Evolutionary conservation across 768 basidiomycete species (phyloP).

Genomic region (Kwoniella bestiolae): DNA sequence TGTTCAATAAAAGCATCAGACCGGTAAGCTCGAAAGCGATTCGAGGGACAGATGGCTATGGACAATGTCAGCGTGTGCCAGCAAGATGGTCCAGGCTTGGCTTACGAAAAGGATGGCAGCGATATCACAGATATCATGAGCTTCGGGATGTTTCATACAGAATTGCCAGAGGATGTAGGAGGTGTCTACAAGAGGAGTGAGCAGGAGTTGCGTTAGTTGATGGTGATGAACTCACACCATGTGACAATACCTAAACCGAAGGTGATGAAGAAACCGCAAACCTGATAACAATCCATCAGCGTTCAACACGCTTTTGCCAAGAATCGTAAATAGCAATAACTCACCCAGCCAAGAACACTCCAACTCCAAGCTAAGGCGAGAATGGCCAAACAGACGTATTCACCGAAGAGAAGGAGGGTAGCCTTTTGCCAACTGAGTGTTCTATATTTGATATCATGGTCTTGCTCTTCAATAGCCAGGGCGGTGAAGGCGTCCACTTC

Average conservation of each 20-base stretch:
- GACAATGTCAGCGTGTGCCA: background rate
- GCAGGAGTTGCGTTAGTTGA: background rate
- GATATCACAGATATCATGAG: constrained; percentile 64
- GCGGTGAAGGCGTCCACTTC: constrained; percentile 44
- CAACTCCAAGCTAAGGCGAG: constrained; percentile 49
- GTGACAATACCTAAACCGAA: constrained; percentile 45
- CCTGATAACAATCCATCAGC: background rate
- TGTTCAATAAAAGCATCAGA: constrained; percentile 65
- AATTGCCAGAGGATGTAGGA: constrained; percentile 63
- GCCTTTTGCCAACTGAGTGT: constrained; percentile 51
- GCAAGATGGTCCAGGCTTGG: background rate
- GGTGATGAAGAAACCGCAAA: constrained; percentile 48
- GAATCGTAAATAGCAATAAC: background rate
- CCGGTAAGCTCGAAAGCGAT: constrained; percentile 63
- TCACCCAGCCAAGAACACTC: constrained; percentile 48
- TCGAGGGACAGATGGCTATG: constrained; percentile 60
- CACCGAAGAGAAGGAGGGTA: constrained; percentile 46
- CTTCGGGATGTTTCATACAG: constrained; percentile 63
- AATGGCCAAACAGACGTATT: constrained; percentile 53
- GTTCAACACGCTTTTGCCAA: too few relatives aligned
- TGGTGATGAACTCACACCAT: constrained; percentile 38
- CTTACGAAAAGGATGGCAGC: constrained; percentile 59
- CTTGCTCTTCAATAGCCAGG: constrained; percentile 36
- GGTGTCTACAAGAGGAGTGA: constrained; percentile 57
- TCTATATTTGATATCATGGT: constrained; percentile 46